Conservation (phyloP, 495 filamentous ascomycete genomes). For the Xanthoparmelia taractica region DNA sequence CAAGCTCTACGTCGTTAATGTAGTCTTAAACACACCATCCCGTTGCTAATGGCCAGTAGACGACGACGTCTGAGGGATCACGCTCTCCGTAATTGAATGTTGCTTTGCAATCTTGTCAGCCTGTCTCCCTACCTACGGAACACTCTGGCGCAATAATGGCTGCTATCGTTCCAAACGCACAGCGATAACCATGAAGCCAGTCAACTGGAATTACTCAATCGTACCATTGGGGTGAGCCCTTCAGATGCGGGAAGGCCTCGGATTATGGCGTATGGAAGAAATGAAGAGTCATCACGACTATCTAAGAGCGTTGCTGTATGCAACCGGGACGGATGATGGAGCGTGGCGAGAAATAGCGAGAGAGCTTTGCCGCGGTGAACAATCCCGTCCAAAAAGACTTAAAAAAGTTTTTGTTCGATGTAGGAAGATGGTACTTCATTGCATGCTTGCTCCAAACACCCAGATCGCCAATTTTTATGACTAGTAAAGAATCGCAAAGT, state of each 20-base stretch:
- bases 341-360: no score
- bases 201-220: not conserved
- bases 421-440: no score
- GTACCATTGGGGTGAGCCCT: not conserved
- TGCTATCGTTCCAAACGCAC: not conserved
- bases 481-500: no score
- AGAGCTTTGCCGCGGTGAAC: no score
- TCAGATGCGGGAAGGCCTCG: not conserved
- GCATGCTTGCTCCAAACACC: no score
- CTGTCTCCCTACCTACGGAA: not conserved
- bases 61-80: not conserved
- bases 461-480: no score
- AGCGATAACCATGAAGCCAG: not conserved
- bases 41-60: not conserved
- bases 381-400: no score
- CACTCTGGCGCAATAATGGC: not conserved
- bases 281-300: not conserved
- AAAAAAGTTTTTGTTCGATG: no score
- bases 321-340: no score
- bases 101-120: not conserved
- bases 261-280: not conserved
- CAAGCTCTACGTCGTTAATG: not conserved
- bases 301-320: no score
- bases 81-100: not conserved
- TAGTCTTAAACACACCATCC: not conserved